Conservation (phyloP, 495 filamentous ascomycete genomes). For the Acidomyces sp. region DNA sequence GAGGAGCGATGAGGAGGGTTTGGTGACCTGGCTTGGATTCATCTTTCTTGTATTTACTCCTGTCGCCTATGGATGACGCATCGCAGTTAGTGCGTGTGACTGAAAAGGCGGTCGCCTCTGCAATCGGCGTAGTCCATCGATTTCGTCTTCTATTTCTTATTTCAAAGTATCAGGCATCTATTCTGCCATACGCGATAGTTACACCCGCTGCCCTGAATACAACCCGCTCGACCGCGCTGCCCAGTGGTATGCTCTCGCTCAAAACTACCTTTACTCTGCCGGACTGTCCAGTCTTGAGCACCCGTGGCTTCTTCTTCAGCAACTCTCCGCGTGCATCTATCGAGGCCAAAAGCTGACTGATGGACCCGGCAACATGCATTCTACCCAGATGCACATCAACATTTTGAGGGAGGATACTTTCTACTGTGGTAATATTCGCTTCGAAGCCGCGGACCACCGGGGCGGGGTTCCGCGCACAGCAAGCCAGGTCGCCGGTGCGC, state of each 20-base stretch:
- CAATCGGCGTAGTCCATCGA: no score
- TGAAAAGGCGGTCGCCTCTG: no score
- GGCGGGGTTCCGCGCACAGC: conserved; percentile 54
- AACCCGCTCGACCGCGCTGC: conserved; percentile 65
- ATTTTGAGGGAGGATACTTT: conserved; percentile 72
- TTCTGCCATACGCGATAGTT: conserved; percentile 6
- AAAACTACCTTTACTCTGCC: conserved; percentile 59
- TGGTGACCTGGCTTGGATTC: no score
- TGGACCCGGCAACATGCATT: conserved; percentile 62
- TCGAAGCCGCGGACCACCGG: conserved; percentile 55
- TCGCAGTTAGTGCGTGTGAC: no score
- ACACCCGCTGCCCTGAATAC: conserved; percentile 48
- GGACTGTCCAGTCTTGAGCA: conserved; percentile 60
- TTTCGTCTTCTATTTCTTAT: no score
- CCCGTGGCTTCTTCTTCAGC: conserved; percentile 70
- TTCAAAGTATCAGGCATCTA: no score
- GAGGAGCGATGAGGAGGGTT: no score
- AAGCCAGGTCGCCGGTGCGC: conserved; percentile 72
- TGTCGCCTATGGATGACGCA: no score
- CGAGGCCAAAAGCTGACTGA: conserved; percentile 53
- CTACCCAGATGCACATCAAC: conserved; percentile 81
- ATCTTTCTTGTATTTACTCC: no score
- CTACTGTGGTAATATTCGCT: conserved; percentile 76
- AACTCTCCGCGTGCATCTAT: conserved; percentile 50
- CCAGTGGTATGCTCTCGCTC: conserved; percentile 51